These are phyloP conservation scores for Candida germanica DNA, from an alignment of 805 yeast genomes.

Conservation along the genomic window DNA sequence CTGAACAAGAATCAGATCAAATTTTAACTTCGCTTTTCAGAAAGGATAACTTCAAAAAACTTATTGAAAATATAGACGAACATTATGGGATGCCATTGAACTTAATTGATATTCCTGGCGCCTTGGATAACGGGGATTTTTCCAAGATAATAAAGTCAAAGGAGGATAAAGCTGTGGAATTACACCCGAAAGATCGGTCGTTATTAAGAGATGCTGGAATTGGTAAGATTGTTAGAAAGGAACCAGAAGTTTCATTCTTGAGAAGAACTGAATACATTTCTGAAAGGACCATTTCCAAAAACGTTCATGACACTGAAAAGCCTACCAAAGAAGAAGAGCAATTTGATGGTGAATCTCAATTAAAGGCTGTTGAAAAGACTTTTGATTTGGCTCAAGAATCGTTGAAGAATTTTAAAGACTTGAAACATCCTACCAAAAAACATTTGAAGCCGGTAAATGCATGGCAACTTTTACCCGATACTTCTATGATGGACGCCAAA, in stretches of 20 bases:
- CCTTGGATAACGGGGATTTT: constrained; percentile 57
- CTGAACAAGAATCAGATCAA: constrained; percentile 40
- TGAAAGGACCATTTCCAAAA: constrained; percentile 42
- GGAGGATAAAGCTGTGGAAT: constrained; percentile 28
- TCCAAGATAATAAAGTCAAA: constrained; percentile 30
- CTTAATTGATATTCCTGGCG: constrained; percentile 60
- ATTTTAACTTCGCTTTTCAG: constrained; percentile 71
- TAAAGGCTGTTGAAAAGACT: constrained; percentile 70
- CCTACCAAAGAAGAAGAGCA: constrained; percentile 24
- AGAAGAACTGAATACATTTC: constrained; percentile 94
- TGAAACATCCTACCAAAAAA: constrained; percentile 79
- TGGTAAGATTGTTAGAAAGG: constrained; percentile 39
- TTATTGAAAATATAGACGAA: constrained; percentile 54
- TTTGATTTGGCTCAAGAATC: constrained; percentile 61
- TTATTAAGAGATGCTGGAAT: constrained; percentile 77
- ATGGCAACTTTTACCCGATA: constrained; percentile 85
- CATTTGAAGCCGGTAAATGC: constrained; percentile 69
- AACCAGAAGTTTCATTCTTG: constrained; percentile 69
- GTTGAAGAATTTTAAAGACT: constrained; percentile 36
- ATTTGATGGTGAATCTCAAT: constrained; percentile 60
- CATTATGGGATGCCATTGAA: constrained; percentile 78
- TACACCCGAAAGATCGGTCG: constrained; percentile 76
- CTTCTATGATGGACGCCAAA: constrained; percentile 81
- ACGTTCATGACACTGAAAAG: neutral
- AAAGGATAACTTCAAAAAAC: constrained; percentile 64